These are phyloP conservation scores for Solanum bulbocastanum DNA, from an alignment of 257 asterid genomes.

Conservation along the genomic window DNA sequence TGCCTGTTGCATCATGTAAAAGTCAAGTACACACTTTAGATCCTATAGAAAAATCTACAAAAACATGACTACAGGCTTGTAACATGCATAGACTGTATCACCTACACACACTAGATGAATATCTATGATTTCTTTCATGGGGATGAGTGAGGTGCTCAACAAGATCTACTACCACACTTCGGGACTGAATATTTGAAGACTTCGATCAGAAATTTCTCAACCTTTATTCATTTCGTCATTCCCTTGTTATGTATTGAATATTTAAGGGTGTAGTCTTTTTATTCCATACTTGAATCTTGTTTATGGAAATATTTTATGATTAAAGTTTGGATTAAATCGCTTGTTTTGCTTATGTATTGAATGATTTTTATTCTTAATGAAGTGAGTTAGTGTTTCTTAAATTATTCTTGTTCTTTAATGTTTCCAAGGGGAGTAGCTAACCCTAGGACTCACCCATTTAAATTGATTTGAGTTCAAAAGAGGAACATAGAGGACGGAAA, in stretches of 20 bases:
- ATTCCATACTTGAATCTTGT: not conserved
- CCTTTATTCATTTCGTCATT: not conserved
- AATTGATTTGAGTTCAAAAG: not conserved
- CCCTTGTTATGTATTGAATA: not conserved
- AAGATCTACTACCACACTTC: not conserved
- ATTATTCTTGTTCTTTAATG: not conserved
- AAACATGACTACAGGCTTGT: not conserved
- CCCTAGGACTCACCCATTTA: not conserved
- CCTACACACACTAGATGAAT: not conserved
- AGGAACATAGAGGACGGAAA: not conserved
- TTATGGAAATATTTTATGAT: not conserved
- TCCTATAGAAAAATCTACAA: not conserved
- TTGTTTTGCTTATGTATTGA: not conserved
- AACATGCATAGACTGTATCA: not conserved
- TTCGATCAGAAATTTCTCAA: not conserved
- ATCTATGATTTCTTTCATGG: not conserved
- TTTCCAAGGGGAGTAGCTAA: not conserved
- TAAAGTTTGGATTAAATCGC: not conserved
- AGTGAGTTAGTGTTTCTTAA: not conserved
- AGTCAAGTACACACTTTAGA: not conserved
- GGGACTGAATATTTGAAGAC: not conserved
- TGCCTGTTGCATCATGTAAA: constrained; percentile 40
- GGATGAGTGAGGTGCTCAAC: not conserved
- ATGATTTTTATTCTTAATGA: not conserved
- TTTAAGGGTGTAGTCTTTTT: not conserved